Conservation (phyloP, 495 filamentous ascomycete species). For the Xylaria scruposa region DNA sequence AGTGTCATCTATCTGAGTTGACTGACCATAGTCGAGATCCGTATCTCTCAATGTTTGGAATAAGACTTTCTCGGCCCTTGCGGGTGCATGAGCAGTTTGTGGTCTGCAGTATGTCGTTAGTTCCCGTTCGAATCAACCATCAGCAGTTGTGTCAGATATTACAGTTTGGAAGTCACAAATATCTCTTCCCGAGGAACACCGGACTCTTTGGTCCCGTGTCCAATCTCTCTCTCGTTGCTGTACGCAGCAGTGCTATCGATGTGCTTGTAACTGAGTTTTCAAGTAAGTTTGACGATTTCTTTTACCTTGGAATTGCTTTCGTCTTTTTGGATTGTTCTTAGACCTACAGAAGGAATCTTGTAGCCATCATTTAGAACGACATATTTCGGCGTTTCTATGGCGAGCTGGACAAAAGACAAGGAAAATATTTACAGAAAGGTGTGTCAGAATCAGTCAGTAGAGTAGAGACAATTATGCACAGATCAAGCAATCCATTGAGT, state of each 20-base stretch:
- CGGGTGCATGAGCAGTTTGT: constrained; percentile 44
- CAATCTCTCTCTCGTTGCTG: constrained; percentile 50
- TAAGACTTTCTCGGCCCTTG: constrained; percentile 40
- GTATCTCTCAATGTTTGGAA: constrained; percentile 34
- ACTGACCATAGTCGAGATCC: constrained; percentile 39
- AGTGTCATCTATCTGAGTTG: neutral
- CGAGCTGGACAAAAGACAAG: constrained; percentile 26
- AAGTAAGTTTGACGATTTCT: constrained; percentile 42
- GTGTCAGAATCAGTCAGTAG: constrained; percentile 11
- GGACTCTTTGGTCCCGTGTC: constrained; percentile 47
- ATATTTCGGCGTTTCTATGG: constrained; percentile 19
- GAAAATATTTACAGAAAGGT: constrained; percentile 11
- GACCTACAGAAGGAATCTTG: constrained; percentile 39
- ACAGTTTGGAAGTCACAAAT: constrained; percentile 50
- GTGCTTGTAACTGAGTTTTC: constrained; percentile 47
- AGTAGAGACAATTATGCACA: constrained; percentile 1
- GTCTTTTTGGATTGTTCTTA: constrained; percentile 42
- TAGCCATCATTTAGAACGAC: constrained; percentile 37
- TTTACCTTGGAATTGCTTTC: constrained; percentile 39
- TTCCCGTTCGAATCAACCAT: constrained; percentile 7
- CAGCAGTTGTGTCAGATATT: constrained; percentile 13
- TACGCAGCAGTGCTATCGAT: constrained; percentile 51
- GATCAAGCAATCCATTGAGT: too few relatives aligned
- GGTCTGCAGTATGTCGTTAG: constrained; percentile 23
- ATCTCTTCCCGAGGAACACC: constrained; percentile 44